These are phyloP conservation scores for Globisporangium echinulatum DNA, from an alignment of 352 stramenopile species.

Conservation along the genomic window DNA sequence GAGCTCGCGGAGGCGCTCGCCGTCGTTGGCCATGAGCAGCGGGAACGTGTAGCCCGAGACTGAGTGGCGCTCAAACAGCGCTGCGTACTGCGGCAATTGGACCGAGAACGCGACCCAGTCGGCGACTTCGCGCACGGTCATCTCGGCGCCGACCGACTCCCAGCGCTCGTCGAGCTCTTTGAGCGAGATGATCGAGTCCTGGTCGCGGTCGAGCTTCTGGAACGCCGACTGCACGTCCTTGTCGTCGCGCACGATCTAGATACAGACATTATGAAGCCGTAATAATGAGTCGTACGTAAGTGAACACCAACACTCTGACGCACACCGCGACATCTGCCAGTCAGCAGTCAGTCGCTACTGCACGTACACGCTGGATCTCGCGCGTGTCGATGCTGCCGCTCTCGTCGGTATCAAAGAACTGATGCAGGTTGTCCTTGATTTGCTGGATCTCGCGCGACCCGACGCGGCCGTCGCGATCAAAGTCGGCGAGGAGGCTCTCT, in stretches of 20 bases:
- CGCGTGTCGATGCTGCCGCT: slow-evolving; percentile 68
- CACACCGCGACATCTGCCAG: too few relatives aligned
- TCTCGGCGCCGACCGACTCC: slow-evolving; percentile 75
- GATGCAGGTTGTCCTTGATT: slow-evolving; percentile 79
- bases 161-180: slow-evolving; percentile 79
- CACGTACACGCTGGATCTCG: slow-evolving; percentile 52
- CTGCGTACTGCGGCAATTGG: slow-evolving; percentile 76
- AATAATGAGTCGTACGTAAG: background rate
- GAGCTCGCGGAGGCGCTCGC: slow-evolving; percentile 59
- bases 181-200: slow-evolving; percentile 76
- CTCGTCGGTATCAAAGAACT: slow-evolving; percentile 71
- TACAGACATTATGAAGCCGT: background rate
- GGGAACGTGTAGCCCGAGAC: slow-evolving; percentile 86
- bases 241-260: slow-evolving; percentile 43
- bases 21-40: slow-evolving; percentile 80
- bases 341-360: background rate
- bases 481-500: slow-evolving; percentile 76
- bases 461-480: slow-evolving; percentile 74
- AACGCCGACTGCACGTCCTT: slow-evolving; percentile 66
- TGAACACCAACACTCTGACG: too few relatives aligned
- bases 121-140: slow-evolving; percentile 77
- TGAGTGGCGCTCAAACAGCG: slow-evolving; percentile 68
- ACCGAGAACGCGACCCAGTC: slow-evolving; percentile 80
- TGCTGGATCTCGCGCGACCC: slow-evolving; percentile 66
- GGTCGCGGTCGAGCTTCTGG: slow-evolving; percentile 69